Evolutionary conservation across 2,329 filamentous ascomycete genomes (phyloP).

Genomic region (Tolypocladium ovalisporum): DNA sequence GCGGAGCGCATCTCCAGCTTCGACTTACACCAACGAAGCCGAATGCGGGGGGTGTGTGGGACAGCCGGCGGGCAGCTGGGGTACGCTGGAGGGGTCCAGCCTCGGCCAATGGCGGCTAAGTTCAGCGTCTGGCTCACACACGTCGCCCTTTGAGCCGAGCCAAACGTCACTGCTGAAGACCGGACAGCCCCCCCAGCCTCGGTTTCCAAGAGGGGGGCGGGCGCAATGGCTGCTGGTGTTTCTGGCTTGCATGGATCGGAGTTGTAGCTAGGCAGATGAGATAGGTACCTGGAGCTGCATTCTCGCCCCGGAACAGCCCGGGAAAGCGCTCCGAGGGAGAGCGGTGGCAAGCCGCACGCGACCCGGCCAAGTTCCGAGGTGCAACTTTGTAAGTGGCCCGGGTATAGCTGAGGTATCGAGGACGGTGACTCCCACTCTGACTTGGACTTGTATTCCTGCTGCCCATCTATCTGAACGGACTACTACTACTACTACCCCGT

Average conservation of each 20-base stretch:
- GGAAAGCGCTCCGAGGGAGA: neutral
- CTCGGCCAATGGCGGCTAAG: slow-evolving; percentile 33
- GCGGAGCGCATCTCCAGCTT: neutral
- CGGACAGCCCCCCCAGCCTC: neutral
- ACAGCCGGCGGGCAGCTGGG: neutral
- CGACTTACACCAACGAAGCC: neutral
- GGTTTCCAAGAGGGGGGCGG: neutral
- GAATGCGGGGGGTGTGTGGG: neutral
- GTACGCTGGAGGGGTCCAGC: slow-evolving; percentile 4
- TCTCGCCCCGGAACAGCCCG: neutral
- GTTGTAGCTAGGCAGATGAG: no score
- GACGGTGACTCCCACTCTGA: neutral
- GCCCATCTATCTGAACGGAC: no score
- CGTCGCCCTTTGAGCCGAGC: slow-evolving; percentile 7
- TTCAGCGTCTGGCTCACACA: neutral
- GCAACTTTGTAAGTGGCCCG: neutral
- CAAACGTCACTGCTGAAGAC: neutral
- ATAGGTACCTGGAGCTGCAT: neutral
- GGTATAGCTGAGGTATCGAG: neutral
- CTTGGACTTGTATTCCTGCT: neutral
- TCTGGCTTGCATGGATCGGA: neutral
- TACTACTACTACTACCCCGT: no score
- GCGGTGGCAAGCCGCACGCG: neutral
- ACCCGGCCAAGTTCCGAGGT: neutral
- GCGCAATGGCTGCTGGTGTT: neutral